These are phyloP conservation scores for Triangularia verruculosa DNA, from an alignment of 2,329 filamentous ascomycete species.

Conservation along the genomic window DNA sequence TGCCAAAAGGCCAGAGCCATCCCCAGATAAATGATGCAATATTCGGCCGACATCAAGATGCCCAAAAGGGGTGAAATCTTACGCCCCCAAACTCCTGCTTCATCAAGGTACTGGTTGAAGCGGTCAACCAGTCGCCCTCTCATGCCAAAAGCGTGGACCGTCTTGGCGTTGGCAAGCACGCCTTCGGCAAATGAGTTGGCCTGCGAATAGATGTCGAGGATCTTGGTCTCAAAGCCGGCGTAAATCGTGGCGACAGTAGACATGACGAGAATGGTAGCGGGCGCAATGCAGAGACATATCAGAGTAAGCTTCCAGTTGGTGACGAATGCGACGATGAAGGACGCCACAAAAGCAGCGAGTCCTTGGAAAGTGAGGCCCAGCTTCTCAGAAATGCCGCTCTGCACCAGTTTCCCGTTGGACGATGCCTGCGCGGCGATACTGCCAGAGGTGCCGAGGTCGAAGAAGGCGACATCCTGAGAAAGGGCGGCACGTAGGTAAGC, in stretches of 20 bases:
- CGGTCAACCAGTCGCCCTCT: constrained; percentile 41
- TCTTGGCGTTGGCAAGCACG: constrained; percentile 47
- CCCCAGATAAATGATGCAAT: constrained; percentile 47
- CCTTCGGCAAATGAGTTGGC: constrained; percentile 48
- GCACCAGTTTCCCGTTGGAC: constrained; percentile 38
- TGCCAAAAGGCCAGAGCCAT: constrained; percentile 53
- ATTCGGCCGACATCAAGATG: constrained; percentile 44
- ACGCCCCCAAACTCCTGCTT: constrained; percentile 38
- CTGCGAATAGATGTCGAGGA: constrained; percentile 42
- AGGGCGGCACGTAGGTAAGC: constrained; percentile 34
- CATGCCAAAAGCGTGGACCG: constrained; percentile 50
- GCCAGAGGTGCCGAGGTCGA: constrained; percentile 44
- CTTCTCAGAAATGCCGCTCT: constrained; percentile 37
- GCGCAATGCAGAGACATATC: constrained; percentile 44
- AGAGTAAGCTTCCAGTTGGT: constrained; percentile 41
- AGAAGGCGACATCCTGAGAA: constrained; percentile 54
- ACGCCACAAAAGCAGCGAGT: constrained; percentile 34
- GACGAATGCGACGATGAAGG: constrained; percentile 37
- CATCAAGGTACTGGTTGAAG: constrained; percentile 42
- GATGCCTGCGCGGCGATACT: constrained; percentile 42
- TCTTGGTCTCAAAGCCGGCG: constrained; percentile 41
- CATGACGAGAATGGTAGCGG: constrained; percentile 42
- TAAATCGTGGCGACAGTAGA: constrained; percentile 39
- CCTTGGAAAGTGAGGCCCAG: constrained; percentile 36
- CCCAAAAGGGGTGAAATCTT: constrained; percentile 45